Conservation (phyloP, 73 alveolate species). For the Paramecium primaurelia region DNA sequence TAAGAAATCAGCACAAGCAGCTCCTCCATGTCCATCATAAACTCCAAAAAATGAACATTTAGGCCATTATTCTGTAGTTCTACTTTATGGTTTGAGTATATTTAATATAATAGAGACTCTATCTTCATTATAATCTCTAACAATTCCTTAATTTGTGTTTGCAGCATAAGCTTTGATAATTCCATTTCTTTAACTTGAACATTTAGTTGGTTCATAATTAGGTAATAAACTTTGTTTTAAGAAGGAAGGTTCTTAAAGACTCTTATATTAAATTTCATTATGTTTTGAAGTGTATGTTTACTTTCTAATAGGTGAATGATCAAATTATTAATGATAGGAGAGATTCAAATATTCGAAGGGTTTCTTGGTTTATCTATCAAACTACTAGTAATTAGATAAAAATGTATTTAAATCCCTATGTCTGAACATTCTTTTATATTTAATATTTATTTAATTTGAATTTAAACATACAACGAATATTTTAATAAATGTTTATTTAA, state of each 20-base stretch:
- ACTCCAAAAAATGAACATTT: constrained; percentile 94
- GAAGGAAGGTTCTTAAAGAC: background rate
- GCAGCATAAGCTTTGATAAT: constrained; percentile 91
- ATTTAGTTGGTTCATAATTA: constrained; percentile 75
- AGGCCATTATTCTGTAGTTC: constrained; percentile 80
- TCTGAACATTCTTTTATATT: background rate
- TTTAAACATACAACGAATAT: background rate
- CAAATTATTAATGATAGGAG: background rate
- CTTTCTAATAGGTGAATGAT: background rate
- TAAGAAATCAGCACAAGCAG: constrained; percentile 92
- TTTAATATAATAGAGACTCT: constrained; percentile 90
- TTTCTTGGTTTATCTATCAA: constrained; percentile 5
- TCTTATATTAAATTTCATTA: background rate
- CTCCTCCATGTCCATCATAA: constrained; percentile 99
- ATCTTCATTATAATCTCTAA: constrained; percentile 96
- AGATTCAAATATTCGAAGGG: background rate
- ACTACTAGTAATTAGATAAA: background rate
- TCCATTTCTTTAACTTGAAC: constrained; percentile 83
- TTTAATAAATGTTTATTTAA: background rate
- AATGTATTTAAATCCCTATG: background rate
- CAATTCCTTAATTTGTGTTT: constrained; percentile 94
- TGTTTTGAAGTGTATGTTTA: background rate
- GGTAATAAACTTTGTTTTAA: constrained; percentile 30
- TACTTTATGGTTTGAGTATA: constrained; percentile 71
- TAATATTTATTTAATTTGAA: background rate